Conservation (phyloP, 2,329 filamentous ascomycete genomes). For the Claviceps capensis region DNA sequence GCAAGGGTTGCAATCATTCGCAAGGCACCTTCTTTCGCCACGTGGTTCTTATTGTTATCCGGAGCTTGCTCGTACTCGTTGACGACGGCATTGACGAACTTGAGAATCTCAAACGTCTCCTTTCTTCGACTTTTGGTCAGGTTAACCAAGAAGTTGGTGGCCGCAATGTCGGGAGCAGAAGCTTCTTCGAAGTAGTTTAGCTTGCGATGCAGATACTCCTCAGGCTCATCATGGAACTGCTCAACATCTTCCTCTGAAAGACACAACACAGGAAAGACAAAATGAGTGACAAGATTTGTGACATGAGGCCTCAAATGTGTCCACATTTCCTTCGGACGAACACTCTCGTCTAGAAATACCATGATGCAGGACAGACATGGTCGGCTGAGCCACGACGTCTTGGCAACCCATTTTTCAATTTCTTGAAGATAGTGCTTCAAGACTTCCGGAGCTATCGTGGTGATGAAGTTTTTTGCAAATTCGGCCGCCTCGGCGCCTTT, state of each 20-base stretch:
- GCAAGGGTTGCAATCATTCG: constrained; percentile 95
- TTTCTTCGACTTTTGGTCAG: constrained; percentile 90
- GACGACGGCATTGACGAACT: constrained; percentile 89
- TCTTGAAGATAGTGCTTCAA: constrained; percentile 87
- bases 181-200: constrained; percentile 97
- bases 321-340: constrained; percentile 97
- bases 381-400: constrained; percentile 88
- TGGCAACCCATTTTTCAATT: constrained; percentile 95
- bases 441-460: constrained; percentile 87
- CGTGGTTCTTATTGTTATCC: constrained; percentile 80
- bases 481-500: constrained; percentile 63
- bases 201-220: constrained; percentile 94
- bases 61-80: constrained; percentile 79
- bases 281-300: constrained; percentile 82
- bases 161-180: constrained; percentile 85
- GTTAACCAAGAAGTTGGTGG: constrained; percentile 91
- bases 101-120: constrained; percentile 87
- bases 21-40: constrained; percentile 91
- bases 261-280: constrained; percentile 91
- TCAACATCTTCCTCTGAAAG: constrained; percentile 85
- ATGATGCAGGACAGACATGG: constrained; percentile 87
- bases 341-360: constrained; percentile 91
- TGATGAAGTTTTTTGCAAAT: constrained; percentile 83
- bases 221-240: constrained; percentile 85
- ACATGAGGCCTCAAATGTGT: constrained; percentile 83